These are phyloP conservation scores for Arthrobotrys musiformis DNA, from an alignment of 2,329 filamentous ascomycete species.

Conservation along the genomic window DNA sequence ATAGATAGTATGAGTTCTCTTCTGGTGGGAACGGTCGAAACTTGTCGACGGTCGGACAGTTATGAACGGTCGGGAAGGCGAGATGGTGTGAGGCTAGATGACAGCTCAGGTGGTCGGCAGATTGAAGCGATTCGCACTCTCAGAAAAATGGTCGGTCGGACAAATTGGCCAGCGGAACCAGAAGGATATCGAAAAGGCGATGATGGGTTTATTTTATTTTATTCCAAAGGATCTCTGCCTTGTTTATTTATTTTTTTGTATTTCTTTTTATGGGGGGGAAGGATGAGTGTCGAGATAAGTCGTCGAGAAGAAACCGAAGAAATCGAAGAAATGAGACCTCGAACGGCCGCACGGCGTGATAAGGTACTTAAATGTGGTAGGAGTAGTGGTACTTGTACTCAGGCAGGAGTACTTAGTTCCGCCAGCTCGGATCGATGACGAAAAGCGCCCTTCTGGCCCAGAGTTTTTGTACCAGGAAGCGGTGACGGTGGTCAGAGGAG, in stretches of 20 bases:
- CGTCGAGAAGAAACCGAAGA: not conserved
- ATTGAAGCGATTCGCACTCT: slow-evolving; percentile 2
- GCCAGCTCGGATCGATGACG: slow-evolving; percentile 55
- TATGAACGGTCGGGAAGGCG: not conserved
- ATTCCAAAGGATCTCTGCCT: not conserved
- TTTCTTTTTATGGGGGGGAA: not conserved
- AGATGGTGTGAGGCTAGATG: not conserved
- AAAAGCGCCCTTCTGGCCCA: slow-evolving; percentile 38
- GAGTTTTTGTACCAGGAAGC: slow-evolving; percentile 6
- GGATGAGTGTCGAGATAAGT: not conserved
- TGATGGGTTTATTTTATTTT: slow-evolving; percentile 8
- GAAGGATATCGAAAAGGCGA: not conserved
- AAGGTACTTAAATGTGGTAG: slow-evolving; percentile 20
- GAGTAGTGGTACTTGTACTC: slow-evolving; percentile 2
- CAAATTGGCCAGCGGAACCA: not conserved
- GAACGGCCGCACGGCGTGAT: not conserved
- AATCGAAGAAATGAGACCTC: not conserved
- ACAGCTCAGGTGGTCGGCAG: not conserved
- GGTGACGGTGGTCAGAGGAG: not conserved
- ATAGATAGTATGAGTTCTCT: not conserved
- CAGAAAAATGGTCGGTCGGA: not conserved
- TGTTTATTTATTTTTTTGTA: slow-evolving; percentile 33
- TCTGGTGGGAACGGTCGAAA: not conserved
- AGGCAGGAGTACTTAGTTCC: slow-evolving; percentile 13
- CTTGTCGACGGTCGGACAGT: slow-evolving; percentile 1